A percentile compares a stretch with the other conserved stretches of the same genome.
Conservation (phyloP, 2,329 filamentous ascomycete genomes). For the Colletotrichum aenigma region DNA sequence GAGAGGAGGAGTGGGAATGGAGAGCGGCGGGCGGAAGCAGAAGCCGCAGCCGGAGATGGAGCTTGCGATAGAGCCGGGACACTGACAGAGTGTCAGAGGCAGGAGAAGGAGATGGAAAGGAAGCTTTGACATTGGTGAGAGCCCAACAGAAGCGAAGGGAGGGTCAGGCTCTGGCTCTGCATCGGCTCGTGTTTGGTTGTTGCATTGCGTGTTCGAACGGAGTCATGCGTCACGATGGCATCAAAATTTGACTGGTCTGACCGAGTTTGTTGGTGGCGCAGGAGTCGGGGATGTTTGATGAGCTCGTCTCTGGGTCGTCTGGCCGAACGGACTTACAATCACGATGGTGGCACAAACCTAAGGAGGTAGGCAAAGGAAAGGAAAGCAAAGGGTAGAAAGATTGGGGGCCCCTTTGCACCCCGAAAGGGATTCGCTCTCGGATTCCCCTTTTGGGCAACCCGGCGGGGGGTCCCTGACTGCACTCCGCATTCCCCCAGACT, state of each 20-base stretch:
- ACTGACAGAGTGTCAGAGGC: not conserved
- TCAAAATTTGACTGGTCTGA: not conserved
- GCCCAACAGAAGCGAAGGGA: not conserved
- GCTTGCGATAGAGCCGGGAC: not conserved
- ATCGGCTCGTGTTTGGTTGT: not conserved
- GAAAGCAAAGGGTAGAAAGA: constrained; percentile 15
- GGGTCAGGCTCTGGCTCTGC: not conserved
- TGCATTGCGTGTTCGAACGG: not conserved
- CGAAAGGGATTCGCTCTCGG: constrained; percentile 14
- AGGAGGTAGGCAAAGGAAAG: not conserved
- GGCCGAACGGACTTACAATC: not conserved
- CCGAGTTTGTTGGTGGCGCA: not conserved
- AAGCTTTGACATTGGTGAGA: not conserved
- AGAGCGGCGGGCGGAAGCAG: not conserved
- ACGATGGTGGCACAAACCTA: not conserved
- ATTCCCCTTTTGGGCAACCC: constrained; percentile 12
- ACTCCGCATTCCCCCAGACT: constrained; percentile 15
- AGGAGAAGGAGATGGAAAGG: not conserved
- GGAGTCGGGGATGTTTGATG: constrained; percentile 21
- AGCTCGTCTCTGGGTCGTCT: constrained; percentile 30
- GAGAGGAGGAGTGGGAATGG: not conserved
- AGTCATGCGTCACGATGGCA: constrained; percentile 3
- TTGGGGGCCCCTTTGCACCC: not conserved
- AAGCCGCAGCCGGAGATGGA: not conserved
- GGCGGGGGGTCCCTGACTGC: not conserved